Base-by-base conservation (phyloP, 1,284 basidiomycete species). In the Hemileccinum hortonii region DNA sequence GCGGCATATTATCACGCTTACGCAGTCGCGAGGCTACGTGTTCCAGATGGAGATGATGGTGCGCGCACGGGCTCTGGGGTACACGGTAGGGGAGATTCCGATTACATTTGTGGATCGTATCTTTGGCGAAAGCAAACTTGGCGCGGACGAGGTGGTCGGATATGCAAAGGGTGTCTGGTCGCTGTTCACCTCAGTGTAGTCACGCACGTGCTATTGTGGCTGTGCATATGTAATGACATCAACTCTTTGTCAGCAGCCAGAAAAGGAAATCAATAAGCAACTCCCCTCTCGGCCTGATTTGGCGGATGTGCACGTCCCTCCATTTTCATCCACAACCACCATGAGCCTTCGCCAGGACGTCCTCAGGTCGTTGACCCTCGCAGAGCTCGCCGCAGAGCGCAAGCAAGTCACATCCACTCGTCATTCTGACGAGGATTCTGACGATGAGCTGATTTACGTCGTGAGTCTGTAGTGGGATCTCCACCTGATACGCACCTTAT, bases 41-140 rank as follows among this genome's bases (percentile, higher is more conserved):
- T 95, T 96, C 77, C 93, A 96, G 75, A 96, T 96, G 93, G 93
- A 96, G 71, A 95, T 95, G 83, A 93, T 95, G 79, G 93, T 94
- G 24, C 83, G 93, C 5, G 93, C 93, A 3, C 79, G 86, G 43
- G 82, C 88, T 2, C 73, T 90, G 46, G 92, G 90, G 8, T 95
- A 92, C 72, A 82, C 80, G 6, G 83, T 96, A 1, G 93, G 91
- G 12, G 93, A 96, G 69, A 82, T 95, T 42, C 93, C 93, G 0
- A 96, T 96, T 62, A 95, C 92, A 2, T 96, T 96, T 66, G 92
- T 94, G 32, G 93, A 96, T 73, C 82, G 93, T 36, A 86, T 96
- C 61, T 95, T 89, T 69, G 93, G 93, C 4, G 92, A 95, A 72
- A 92, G 89, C 68, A 96, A 96, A 72, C 76, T 96, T 35, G 90